phyloP scores from a whole-genome alignment of 2,329 filamentous ascomycete species.

The Ophiostoma sp. region DNA sequence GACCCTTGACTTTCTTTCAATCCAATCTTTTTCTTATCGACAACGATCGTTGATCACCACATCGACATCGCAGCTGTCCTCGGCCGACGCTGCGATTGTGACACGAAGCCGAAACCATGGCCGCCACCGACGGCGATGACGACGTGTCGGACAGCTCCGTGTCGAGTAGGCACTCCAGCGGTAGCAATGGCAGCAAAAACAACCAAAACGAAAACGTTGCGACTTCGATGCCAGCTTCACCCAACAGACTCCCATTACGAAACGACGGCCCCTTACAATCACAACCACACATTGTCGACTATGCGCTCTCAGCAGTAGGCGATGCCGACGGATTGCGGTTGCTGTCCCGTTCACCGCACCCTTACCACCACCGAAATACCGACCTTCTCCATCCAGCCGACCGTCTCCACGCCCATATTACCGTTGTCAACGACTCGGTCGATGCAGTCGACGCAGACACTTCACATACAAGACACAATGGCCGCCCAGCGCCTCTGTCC shows the following conservation, averaged over 20 bases:
- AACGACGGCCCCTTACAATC: not conserved
- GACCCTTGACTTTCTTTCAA: not conserved
- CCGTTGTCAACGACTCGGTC: not conserved
- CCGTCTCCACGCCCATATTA: conserved; percentile 30
- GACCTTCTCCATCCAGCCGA: conserved; percentile 57
- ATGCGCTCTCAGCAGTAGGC: not conserved
- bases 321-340: conserved; percentile 42
- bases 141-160: conserved; percentile 2
- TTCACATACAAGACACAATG: not conserved
- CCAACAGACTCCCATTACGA: not conserved
- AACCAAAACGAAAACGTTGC: not conserved
- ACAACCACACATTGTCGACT: not conserved
- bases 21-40: not conserved
- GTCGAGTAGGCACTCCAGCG: not conserved
- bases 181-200: not conserved
- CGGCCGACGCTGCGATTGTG: not conserved
- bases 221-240: not conserved
- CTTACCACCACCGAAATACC: conserved; percentile 61
- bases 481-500: not conserved
- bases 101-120: not conserved
- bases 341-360: conserved; percentile 65
- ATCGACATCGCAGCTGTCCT: not conserved
- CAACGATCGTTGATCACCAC: not conserved
- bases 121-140: not conserved
- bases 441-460: not conserved